phyloP scores from a whole-genome alignment of 805 yeast species.

The Ogataea wickerhamii region DNA sequence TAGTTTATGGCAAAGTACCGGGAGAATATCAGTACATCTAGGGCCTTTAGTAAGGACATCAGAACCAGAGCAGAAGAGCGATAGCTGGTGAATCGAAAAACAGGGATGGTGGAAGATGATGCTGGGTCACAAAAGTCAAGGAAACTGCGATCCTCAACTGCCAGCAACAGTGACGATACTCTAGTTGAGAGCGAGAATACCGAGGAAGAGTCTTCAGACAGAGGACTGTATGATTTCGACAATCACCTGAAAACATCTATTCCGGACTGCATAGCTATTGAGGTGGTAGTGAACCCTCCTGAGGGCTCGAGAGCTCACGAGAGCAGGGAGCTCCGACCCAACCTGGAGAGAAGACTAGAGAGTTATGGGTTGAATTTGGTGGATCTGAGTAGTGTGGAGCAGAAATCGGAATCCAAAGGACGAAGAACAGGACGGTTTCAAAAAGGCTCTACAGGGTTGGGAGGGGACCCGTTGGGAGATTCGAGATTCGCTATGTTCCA shows the following conservation, averaged over 20 bases:
- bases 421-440: background rate
- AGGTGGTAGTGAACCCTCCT: slow-evolving; percentile 16
- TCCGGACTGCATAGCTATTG: slow-evolving; percentile 25
- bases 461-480: slow-evolving; percentile 47
- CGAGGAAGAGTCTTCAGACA: slow-evolving; percentile 4
- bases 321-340: slow-evolving; percentile 17
- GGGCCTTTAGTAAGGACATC: too few relatives aligned
- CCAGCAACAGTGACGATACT: slow-evolving; percentile 1
- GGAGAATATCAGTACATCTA: too few relatives aligned
- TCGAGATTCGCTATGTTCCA: slow-evolving; percentile 44
- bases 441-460: background rate
- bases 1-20: too few relatives aligned
- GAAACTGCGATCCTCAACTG: slow-evolving; percentile 10
- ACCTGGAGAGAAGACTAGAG: slow-evolving; percentile 9
- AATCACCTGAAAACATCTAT: slow-evolving; percentile 20
- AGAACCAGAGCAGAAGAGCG: too few relatives aligned
- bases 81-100: too few relatives aligned
- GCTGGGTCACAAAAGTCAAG: too few relatives aligned
- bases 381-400: slow-evolving; percentile 14
- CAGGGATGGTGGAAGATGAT: too few relatives aligned
- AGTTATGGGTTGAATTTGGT: slow-evolving; percentile 16
- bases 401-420: background rate
- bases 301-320: slow-evolving; percentile 9
- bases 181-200: background rate
- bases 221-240: slow-evolving; percentile 37